Percentiles rank a stretch among this genome's conserved stretches.
Evolutionary conservation across 768 basidiomycete species (phyloP).

Genomic region (Russula vinacea): DNA sequence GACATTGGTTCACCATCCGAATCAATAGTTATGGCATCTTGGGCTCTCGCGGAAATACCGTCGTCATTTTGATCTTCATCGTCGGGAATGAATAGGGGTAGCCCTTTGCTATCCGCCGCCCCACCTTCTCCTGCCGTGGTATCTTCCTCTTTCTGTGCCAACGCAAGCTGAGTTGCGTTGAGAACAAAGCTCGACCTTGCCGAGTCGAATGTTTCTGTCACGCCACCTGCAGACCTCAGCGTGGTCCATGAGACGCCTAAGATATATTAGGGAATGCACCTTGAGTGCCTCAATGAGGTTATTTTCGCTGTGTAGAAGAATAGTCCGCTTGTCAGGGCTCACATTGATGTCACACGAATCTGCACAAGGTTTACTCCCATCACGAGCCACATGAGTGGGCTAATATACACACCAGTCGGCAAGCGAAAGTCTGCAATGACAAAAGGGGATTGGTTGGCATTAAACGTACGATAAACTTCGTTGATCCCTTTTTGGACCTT

Average conservation of each 20-base stretch:
- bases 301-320: constrained; percentile 84
- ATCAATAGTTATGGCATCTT: neutral
- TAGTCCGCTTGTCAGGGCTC: constrained; percentile 94
- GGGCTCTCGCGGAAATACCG: neutral
- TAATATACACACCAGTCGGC: constrained; percentile 61
- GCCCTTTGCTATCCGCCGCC: neutral
- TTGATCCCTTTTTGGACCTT: constrained; percentile 90
- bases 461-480: constrained; percentile 87
- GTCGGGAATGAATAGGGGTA: constrained; percentile 20
- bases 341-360: constrained; percentile 90
- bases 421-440: constrained; percentile 80
- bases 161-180: constrained; percentile 24
- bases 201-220: constrained; percentile 23
- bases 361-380: constrained; percentile 34
- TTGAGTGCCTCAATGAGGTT: constrained; percentile 76
- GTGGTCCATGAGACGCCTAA: neutral
- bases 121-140: neutral
- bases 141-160: constrained; percentile 11
- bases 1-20: neutral
- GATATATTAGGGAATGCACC: constrained; percentile 40
- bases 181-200: constrained; percentile 29
- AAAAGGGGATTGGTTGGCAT: constrained; percentile 70
- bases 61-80: constrained; percentile 6
- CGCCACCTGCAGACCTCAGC: constrained; percentile 12
- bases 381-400: neutral